A percentile compares a stretch with the other conserved stretches of the same genome.
phyloP scores from a whole-genome alignment of 768 basidiomycete genomes.

The Rhodotorula taiwanensis region DNA sequence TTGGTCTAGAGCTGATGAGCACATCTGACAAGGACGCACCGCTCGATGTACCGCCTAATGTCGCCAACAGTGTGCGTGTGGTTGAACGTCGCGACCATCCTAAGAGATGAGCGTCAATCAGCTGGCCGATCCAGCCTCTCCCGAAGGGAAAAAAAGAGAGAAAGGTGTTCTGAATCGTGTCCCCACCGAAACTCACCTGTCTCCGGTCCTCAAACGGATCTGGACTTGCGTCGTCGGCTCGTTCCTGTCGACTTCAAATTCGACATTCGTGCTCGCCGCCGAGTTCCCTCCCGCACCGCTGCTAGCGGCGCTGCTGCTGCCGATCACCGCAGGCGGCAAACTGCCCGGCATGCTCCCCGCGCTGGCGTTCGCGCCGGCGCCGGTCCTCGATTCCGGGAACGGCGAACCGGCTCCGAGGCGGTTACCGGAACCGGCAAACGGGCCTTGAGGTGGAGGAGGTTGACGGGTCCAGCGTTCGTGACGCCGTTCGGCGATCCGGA shows the following conservation, averaged over 20 bases:
- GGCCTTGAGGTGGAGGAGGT: conserved; percentile 49
- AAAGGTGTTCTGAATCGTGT: too few species aligned
- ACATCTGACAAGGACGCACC: conserved; percentile 55
- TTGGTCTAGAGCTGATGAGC: background rate
- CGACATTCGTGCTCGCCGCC: conserved; percentile 39
- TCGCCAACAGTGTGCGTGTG: conserved; percentile 80
- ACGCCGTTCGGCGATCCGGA: conserved; percentile 65
- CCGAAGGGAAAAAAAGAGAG: conserved; percentile 1
- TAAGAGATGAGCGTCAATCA: conserved; percentile 43
- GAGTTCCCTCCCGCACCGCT: background rate
- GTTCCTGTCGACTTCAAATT: conserved; percentile 73
- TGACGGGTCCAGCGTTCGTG: conserved; percentile 64
- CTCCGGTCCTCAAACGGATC: conserved; percentile 82
- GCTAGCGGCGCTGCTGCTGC: background rate
- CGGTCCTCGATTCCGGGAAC: conserved; percentile 50
- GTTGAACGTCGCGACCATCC: conserved; percentile 81
- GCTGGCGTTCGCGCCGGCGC: background rate
- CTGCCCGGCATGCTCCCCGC: conserved; percentile 42
- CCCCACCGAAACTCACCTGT: too few species aligned
- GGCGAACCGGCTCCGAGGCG: conserved; percentile 65
- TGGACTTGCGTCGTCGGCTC: conserved; percentile 83
- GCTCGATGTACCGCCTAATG: conserved; percentile 78
- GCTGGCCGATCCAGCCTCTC: background rate
- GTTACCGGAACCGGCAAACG: conserved; percentile 69
- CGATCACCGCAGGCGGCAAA: conserved; percentile 44